Evolutionary conservation across 1,284 basidiomycete genomes (phyloP), one percentile per base, ranked within the genome.

Genomic region (Porogramme epimiltina): DNA sequence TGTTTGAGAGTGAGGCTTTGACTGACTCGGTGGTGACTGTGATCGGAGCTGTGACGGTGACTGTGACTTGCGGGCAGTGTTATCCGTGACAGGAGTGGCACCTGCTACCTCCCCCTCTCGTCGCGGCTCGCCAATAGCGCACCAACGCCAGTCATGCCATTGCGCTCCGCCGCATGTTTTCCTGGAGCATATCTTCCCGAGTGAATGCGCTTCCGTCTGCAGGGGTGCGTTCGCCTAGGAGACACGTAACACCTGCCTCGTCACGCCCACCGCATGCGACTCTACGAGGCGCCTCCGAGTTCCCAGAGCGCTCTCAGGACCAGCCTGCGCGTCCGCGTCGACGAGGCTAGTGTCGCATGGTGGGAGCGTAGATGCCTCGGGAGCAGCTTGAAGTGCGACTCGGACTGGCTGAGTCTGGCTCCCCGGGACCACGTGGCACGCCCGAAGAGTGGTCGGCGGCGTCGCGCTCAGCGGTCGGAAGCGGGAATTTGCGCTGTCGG

Each of bases 371-470:
- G 43, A 60, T 63, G 71, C 70, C 16, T 66, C 67, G 10, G 71
- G 2, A 70, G 61, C 22, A 59, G 62, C 8, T 68, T 67, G 16
- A 72, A 68, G 37, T 58, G 62, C 1, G 55, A 40, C 52, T 73
- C 70, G 31, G 55, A 58, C 9, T 56, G 48, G n/a, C n/a, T n/a
- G n/a, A n/a, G n/a, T n/a, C n/a, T n/a, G n/a, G 16, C 44, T 45
- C 15, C 70, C 70, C 1, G 70, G 71, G 10, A 71, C 62, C 3
- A 63, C 60, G 8, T 69, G 72, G 0, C n/a, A 61, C 63, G 20
- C 67, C 70, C 4, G 43, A 47, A 1, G 58, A 59, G 36, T 49
- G 50, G 34, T 59, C 54, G 16, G 52, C 54, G 0, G 54, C 52
- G 20, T 41, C 2, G 54, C 54, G n/a, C 56, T 58, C 15, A 62